Conservation (phyloP, 2,329 filamentous ascomycete species). For the Pseudogymnoascus sp. region DNA sequence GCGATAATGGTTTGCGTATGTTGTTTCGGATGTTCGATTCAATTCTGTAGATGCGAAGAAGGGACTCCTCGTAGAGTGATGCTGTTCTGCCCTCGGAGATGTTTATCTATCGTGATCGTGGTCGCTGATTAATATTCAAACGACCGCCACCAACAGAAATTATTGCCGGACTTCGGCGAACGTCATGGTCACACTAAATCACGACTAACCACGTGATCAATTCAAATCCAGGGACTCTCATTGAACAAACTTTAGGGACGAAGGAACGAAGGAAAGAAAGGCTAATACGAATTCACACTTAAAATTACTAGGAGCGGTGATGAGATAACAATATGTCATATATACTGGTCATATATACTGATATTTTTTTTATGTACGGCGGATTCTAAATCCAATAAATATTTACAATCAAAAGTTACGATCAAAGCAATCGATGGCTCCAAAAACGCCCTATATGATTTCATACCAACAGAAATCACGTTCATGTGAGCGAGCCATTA, state of each 20-base stretch:
- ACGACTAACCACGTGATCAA: not conserved
- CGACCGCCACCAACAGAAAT: slow-evolving; percentile 7
- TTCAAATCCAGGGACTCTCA: slow-evolving; percentile 1
- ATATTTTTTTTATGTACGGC: not conserved
- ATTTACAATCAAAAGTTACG: slow-evolving; percentile 1
- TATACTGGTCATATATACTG: slow-evolving; percentile 3
- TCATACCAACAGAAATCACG: not conserved
- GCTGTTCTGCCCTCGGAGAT: slow-evolving; percentile 4
- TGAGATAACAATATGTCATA: not conserved
- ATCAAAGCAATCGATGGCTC: not conserved
- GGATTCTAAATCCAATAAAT: slow-evolving; percentile 3
- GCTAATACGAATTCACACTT: not conserved
- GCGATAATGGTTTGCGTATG: not conserved
- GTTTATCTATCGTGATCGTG: slow-evolving; percentile 3
- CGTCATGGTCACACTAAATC: slow-evolving; percentile 6
- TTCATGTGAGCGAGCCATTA: not conserved
- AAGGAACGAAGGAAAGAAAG: not conserved
- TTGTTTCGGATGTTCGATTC: not conserved
- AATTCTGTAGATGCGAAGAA: not conserved
- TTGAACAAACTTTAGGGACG: not conserved
- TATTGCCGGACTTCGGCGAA: slow-evolving; percentile 7
- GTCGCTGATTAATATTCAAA: slow-evolving; percentile 6
- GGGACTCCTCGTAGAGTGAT: not conserved
- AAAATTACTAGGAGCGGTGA: not conserved
- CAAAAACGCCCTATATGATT: not conserved